Percentiles rank a stretch among this genome's conserved stretches.
Evolutionary conservation across 2,329 filamentous ascomycete species (phyloP).

Genomic region (Monosporascus sp.): DNA sequence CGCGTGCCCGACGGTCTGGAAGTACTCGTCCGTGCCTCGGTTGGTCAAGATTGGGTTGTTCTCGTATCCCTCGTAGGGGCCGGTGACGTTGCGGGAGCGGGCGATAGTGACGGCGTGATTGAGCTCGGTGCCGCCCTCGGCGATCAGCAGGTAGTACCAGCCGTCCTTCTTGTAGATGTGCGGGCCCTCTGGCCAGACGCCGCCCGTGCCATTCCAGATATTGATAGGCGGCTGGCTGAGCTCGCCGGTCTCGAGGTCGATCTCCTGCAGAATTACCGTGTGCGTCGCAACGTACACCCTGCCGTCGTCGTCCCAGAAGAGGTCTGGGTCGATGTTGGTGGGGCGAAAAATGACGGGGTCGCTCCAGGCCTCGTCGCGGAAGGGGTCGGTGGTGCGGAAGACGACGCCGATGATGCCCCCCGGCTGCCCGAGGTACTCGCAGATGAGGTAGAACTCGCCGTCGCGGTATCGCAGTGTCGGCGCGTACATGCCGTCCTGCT

Average conservation of each 20-base stretch:
- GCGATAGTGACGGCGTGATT: conserved; percentile 40
- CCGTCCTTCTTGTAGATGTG: conserved; percentile 39
- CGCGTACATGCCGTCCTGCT: conserved; percentile 29
- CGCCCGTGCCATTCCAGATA: conserved; percentile 42
- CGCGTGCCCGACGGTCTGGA: conserved; percentile 39
- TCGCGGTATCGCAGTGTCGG: conserved; percentile 27
- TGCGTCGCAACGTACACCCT: conserved; percentile 32
- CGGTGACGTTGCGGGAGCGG: conserved; percentile 31
- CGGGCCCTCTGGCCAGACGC: conserved; percentile 38
- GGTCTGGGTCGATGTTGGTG: conserved; percentile 34
- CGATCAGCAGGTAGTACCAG: conserved; percentile 45
- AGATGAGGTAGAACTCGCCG: conserved; percentile 27
- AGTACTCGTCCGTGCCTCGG: conserved; percentile 30
- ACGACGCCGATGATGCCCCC: conserved; percentile 19
- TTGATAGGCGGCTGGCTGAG: conserved; percentile 22
- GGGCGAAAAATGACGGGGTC: conserved; percentile 30
- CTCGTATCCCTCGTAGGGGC: conserved; percentile 37
- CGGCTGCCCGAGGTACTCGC: conserved; percentile 19
- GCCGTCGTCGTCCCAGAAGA: conserved; percentile 36
- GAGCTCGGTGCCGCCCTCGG: conserved; percentile 41
- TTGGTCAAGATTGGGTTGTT: conserved; percentile 42
- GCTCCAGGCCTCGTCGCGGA: conserved; percentile 33
- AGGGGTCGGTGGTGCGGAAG: conserved; percentile 35
- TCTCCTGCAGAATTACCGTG: conserved; percentile 23
- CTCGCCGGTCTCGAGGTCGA: conserved; percentile 31